phyloP scores from a whole-genome alignment of 2,329 filamentous ascomycete genomes.

The Paecilomyces niveus region DNA sequence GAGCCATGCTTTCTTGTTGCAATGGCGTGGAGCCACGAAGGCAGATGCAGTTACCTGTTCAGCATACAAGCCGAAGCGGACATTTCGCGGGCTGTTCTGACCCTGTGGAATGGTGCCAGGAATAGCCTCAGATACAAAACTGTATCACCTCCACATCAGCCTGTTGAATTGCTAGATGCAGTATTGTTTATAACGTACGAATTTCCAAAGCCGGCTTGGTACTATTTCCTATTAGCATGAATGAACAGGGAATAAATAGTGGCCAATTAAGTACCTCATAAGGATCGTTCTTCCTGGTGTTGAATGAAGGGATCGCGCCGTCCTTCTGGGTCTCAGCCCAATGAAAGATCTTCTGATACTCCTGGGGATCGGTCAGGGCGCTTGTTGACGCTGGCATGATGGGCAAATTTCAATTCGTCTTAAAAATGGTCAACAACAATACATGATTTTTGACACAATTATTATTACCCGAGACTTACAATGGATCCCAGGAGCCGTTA shows the following conservation, averaged over 20 bases:
- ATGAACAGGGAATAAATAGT: neutral
- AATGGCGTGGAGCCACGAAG: conserved; percentile 50
- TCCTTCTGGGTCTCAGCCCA: conserved; percentile 57
- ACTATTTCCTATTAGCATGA: conserved; percentile 25
- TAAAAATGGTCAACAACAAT: neutral
- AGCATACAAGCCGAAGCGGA: conserved; percentile 29
- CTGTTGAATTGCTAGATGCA: conserved; percentile 13
- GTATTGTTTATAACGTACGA: conserved; percentile 19
- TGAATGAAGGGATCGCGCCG: conserved; percentile 49
- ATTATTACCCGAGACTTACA: neutral
- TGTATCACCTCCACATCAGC: conserved; percentile 18
- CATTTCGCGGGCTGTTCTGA: conserved; percentile 31
- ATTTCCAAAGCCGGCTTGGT: conserved; percentile 53
- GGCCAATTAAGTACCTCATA: conserved; percentile 34
- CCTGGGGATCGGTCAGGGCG: conserved; percentile 21
- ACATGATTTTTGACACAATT: too few species aligned
- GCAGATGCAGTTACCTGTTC: conserved; percentile 52
- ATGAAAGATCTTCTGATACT: conserved; percentile 48
- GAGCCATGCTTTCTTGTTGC: conserved; percentile 54
- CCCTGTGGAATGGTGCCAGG: conserved; percentile 31
- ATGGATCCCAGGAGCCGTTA: neutral
- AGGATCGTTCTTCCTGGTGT: conserved; percentile 47
- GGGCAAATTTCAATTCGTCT: neutral
- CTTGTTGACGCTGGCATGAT: conserved; percentile 18
- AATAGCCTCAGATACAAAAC: conserved; percentile 31